Evolutionary conservation across 768 basidiomycete genomes (phyloP), one percentile per base, ranked within the genome.

Genomic region (Lanmaoa rubissima): DNA sequence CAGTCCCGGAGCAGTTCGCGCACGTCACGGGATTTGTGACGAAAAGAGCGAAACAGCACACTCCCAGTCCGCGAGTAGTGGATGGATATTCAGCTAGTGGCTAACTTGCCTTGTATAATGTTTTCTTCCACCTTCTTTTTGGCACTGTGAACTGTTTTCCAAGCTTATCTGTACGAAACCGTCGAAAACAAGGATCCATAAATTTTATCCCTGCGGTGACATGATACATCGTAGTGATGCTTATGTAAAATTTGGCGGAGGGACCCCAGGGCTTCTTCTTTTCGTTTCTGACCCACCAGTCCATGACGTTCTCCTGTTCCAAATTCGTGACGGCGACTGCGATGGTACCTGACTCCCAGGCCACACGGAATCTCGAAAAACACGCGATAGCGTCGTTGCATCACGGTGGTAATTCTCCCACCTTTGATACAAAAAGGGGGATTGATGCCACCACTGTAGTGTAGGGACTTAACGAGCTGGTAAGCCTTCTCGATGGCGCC

Each of bases 401-500:
- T n/a, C 3, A 51, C 19, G 9, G 21, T 5, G 0, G 56, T 63
- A 19, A 61, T 11, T 2, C 61, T 34, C n/a, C n/a, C n/a, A n/a
- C n/a, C 48, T 16, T 38, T 32, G 24, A 63, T 34, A 39, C 47
- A 63, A 44, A 58, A 55, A 2, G 55, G 19, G 34, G 55, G 53
- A n/a, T 63, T 49, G 21, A 62, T 21, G 11, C 56, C 60, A 17
- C 57, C 61, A 0, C 31, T 28, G 3, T 44, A 5, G 5, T 48
- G 44, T 9, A 58, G 9, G 31, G 32, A 40, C 7, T 19, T 31
- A n/a, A n/a, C n/a, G n/a, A 63, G 55, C 28, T 32, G 3, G 7
- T 62, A 31, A 1, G 55, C 55, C 11, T 61, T 61, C n/a, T 44
- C 48, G 43, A 61, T 51, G 10, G 28, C 51, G 9, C 36, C 31